phyloP scores from a whole-genome alignment of 495 filamentous ascomycete genomes.

The Tuber brumale region DNA sequence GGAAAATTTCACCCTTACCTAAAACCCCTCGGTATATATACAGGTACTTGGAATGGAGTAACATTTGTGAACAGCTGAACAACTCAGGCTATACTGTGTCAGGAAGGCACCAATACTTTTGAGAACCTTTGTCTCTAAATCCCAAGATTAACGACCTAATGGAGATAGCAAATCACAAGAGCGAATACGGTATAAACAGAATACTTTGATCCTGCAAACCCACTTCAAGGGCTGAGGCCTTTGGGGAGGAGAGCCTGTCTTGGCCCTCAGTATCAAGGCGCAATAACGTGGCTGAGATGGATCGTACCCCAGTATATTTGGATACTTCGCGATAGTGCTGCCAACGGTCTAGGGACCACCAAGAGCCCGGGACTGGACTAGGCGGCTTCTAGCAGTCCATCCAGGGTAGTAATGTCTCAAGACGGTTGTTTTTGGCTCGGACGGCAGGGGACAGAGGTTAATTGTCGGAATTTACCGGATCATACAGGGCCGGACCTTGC shows the following conservation, averaged over 20 bases:
- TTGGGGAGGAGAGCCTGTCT: background rate
- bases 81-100: too few relatives aligned
- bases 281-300: background rate
- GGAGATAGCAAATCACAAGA: too few relatives aligned
- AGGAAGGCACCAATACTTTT: too few relatives aligned
- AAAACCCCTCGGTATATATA: too few relatives aligned
- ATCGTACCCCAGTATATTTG: background rate
- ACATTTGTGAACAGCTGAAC: too few relatives aligned
- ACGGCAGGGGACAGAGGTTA: background rate
- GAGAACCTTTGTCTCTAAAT: too few relatives aligned
- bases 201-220: background rate
- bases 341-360: background rate
- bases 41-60: too few relatives aligned
- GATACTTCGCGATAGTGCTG: background rate
- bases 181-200: too few relatives aligned
- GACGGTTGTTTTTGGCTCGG: background rate
- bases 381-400: background rate
- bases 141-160: too few relatives aligned
- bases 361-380: too few relatives aligned
- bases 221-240: background rate
- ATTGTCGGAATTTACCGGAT: background rate
- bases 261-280: background rate
- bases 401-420: background rate
- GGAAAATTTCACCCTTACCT: too few relatives aligned
- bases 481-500: background rate